Percentiles rank a stretch among this genome's conserved stretches.
These are phyloP conservation scores for Dactylellina parvicollis DNA, from an alignment of 2,329 filamentous ascomycete species.

Conservation along the genomic window DNA sequence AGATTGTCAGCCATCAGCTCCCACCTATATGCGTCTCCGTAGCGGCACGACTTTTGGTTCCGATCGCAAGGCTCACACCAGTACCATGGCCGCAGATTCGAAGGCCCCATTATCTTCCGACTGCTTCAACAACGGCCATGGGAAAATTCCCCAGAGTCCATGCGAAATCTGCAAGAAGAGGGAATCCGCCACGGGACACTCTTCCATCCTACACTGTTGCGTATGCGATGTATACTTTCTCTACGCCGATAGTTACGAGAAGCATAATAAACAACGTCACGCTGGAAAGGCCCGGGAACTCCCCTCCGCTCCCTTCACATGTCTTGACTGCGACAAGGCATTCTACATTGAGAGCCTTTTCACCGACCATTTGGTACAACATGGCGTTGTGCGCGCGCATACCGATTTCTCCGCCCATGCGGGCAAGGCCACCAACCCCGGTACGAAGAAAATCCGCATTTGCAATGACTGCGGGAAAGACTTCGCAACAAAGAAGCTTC, in stretches of 20 bases:
- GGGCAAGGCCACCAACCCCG: background rate
- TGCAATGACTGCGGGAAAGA: conserved; percentile 8
- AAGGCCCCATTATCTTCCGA: too few relatives aligned
- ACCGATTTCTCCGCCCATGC: background rate
- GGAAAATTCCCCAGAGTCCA: too few relatives aligned
- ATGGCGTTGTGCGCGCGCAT: background rate
- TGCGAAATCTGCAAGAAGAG: background rate
- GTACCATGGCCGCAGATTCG: too few relatives aligned
- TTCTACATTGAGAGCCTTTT: conserved; percentile 8
- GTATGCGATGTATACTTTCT: background rate
- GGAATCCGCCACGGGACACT: background rate
- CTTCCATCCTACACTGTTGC: conserved; percentile 4
- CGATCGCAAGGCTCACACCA: too few relatives aligned
- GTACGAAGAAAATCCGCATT: conserved; percentile 1
- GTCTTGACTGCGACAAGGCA: background rate
- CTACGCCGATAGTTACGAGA: background rate
- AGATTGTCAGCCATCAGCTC: too few relatives aligned
- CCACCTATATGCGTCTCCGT: too few relatives aligned
- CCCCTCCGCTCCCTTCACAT: conserved; percentile 5
- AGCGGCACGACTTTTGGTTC: too few relatives aligned
- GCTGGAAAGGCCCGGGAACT: background rate
- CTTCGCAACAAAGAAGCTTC: conserved; percentile 1
- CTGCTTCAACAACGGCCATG: too few relatives aligned
- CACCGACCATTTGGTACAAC: background rate
- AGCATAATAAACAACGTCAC: background rate